Conservation (phyloP, 1,284 basidiomycete genomes). For the Peniophora sp. region DNA sequence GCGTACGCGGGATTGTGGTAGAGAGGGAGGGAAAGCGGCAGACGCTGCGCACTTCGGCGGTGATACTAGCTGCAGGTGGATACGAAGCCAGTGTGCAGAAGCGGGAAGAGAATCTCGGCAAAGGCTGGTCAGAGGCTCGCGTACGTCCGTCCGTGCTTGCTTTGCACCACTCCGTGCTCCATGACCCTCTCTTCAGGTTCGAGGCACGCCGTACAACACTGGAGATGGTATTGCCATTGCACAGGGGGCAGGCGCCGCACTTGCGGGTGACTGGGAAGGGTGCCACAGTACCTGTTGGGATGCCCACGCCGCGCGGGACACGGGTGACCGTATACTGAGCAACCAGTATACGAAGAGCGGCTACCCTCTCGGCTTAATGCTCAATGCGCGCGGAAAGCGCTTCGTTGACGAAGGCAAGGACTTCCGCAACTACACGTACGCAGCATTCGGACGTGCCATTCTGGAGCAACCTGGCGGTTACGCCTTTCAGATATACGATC, state of each 20-base stretch:
- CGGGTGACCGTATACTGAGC: slow-evolving; percentile 47
- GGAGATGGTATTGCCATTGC: slow-evolving; percentile 57
- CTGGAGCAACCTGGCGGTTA: slow-evolving; percentile 46
- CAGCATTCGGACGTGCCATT: slow-evolving; percentile 54
- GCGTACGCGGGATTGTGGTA: slow-evolving; percentile 38
- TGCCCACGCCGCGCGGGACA: slow-evolving; percentile 42
- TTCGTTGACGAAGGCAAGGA: slow-evolving; percentile 69
- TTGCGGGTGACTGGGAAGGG: slow-evolving; percentile 50
- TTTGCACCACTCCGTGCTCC: neutral
- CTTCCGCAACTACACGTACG: slow-evolving; percentile 66
- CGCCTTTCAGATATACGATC: slow-evolving; percentile 60
- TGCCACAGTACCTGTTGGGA: slow-evolving; percentile 71
- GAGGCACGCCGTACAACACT: slow-evolving; percentile 61
- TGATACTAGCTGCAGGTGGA: slow-evolving; percentile 58
- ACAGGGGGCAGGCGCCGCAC: slow-evolving; percentile 40
- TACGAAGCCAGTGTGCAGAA: slow-evolving; percentile 50
- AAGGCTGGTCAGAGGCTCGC: slow-evolving; percentile 46
- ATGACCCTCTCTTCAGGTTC: slow-evolving; percentile 36
- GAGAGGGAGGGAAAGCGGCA: slow-evolving; percentile 26
- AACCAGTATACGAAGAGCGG: slow-evolving; percentile 70
- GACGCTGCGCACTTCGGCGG: slow-evolving; percentile 29
- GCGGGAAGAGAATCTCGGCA: slow-evolving; percentile 44
- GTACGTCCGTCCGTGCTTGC: slow-evolving; percentile 23
- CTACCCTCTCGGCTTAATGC: slow-evolving; percentile 62
- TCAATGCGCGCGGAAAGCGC: slow-evolving; percentile 45